Percentiles rank a stretch among this genome's conserved stretches.
These are phyloP conservation scores for Gynandropsis gynandra DNA, from an alignment of 345 rosid genomes.

Conservation along the genomic window DNA sequence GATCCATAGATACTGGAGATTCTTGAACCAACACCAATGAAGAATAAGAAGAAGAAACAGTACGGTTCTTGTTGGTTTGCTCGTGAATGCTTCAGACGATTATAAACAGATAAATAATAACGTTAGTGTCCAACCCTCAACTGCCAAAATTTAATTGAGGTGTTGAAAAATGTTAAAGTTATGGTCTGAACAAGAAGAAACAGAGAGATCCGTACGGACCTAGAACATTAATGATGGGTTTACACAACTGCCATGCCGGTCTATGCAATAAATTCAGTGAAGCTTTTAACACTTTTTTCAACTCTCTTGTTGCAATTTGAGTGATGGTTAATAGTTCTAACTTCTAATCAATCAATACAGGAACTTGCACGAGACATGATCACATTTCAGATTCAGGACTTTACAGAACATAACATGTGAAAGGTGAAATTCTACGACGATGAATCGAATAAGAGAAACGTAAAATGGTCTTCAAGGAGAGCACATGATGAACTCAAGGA, in stretches of 20 bases:
- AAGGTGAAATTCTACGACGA: too few relatives aligned
- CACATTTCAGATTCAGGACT: too few relatives aligned
- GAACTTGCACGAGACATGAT: too few relatives aligned
- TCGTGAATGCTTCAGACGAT: conserved; percentile 11
- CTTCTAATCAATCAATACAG: too few relatives aligned
- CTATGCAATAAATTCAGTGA: conserved; percentile 24
- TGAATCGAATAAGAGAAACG: too few relatives aligned
- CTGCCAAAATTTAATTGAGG: conserved; percentile 36
- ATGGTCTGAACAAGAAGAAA: conserved; percentile 25
- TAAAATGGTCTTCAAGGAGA: too few relatives aligned
- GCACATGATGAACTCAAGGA: too few relatives aligned
- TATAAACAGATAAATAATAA: conserved; percentile 20
- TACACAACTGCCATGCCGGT: conserved; percentile 21
- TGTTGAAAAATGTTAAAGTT: conserved; percentile 19
- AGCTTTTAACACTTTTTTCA: neutral
- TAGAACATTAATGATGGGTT: conserved; percentile 18
- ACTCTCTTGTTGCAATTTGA: neutral
- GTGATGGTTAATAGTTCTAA: too few relatives aligned
- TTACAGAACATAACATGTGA: too few relatives aligned
- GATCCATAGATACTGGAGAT: conserved; percentile 34
- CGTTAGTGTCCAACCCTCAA: conserved; percentile 41
- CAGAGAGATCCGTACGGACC: conserved; percentile 17
- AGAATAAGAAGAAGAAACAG: conserved; percentile 11
- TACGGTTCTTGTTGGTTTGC: conserved; percentile 13
- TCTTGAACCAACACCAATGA: conserved; percentile 22